Conservation (phyloP, 805 yeast genomes). For the Pachysolen tannophilus region DNA sequence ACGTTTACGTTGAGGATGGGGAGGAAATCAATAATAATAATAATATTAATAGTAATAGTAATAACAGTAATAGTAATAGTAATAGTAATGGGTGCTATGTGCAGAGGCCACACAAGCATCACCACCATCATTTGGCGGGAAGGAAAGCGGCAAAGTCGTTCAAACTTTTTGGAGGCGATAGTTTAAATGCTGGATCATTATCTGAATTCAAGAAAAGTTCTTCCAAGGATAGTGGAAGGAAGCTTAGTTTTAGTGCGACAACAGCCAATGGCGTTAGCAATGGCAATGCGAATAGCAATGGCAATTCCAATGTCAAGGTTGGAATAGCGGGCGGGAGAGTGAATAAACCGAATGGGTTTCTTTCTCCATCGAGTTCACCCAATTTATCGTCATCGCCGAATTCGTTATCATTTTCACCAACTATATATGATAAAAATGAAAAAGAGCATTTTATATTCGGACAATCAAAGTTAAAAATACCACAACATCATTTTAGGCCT, state of each 20-base stretch:
- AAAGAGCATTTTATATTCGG: slow-evolving; percentile 3
- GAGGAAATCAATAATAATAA: too few species aligned
- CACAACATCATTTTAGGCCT: neutral
- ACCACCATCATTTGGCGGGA: slow-evolving; percentile 29
- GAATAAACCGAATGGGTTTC: neutral
- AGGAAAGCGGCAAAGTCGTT: slow-evolving; percentile 53
- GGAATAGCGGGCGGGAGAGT: neutral
- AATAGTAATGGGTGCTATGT: too few species aligned
- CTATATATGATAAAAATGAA: slow-evolving; percentile 2
- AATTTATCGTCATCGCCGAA: neutral
- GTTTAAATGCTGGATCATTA: too few species aligned
- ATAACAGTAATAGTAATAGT: too few species aligned
- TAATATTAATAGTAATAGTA: too few species aligned
- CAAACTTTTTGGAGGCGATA: slow-evolving; percentile 36
- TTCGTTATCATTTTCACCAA: slow-evolving; percentile 2
- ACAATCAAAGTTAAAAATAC: neutral
- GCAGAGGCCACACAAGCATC: slow-evolving; percentile 1
- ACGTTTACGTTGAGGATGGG: too few species aligned
- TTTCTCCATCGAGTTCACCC: neutral
- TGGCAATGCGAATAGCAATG: neutral
- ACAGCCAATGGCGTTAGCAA: too few species aligned
- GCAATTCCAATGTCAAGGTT: neutral
- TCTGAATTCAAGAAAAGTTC: neutral
- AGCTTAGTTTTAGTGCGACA: too few species aligned
- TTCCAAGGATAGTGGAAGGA: too few species aligned